Percentiles rank a stretch among this genome's conserved stretches.
Evolutionary conservation across 2,329 filamentous ascomycete genomes (phyloP).

Genomic region (Fusarium buharicum): DNA sequence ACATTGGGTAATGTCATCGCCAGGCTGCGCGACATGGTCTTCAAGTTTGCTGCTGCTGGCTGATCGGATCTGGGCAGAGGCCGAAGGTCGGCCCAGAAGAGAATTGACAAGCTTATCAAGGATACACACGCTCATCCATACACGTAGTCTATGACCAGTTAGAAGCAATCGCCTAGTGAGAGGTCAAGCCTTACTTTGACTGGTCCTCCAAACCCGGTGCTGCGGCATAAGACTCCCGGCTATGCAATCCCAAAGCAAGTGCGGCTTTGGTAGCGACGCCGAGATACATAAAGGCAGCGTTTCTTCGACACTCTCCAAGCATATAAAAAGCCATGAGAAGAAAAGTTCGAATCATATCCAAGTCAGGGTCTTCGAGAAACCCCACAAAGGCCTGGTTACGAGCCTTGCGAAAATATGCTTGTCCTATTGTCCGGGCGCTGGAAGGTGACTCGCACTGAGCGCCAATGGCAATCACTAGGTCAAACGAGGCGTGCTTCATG

Average conservation of each 20-base stretch:
- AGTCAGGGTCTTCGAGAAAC: constrained; percentile 43
- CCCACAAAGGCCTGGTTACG: constrained; percentile 36
- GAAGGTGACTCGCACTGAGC: constrained; percentile 40
- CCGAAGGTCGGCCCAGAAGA: constrained; percentile 53
- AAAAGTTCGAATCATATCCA: constrained; percentile 43
- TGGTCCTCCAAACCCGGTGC: constrained; percentile 28
- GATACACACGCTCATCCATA: constrained; percentile 54
- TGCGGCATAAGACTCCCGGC: constrained; percentile 38
- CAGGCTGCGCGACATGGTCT: constrained; percentile 23
- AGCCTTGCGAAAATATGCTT: constrained; percentile 58
- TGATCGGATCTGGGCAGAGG: constrained; percentile 41
- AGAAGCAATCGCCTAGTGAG: not conserved
- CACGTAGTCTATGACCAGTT: constrained; percentile 42
- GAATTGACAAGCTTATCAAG: constrained; percentile 54
- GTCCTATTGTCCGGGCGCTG: constrained; percentile 37
- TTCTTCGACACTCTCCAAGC: constrained; percentile 68
- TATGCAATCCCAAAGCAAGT: constrained; percentile 65
- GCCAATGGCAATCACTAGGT: constrained; percentile 42
- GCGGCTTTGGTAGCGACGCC: constrained; percentile 68
- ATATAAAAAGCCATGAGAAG: constrained; percentile 77
- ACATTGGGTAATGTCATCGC: constrained; percentile 42
- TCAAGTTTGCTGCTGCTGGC: constrained; percentile 16
- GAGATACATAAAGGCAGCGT: constrained; percentile 73
- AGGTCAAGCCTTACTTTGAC: constrained; percentile 25
- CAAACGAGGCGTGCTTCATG: constrained; percentile 22